These are phyloP conservation scores for Endothia cerciana DNA, from an alignment of 2,329 filamentous ascomycete genomes.

Conservation along the genomic window DNA sequence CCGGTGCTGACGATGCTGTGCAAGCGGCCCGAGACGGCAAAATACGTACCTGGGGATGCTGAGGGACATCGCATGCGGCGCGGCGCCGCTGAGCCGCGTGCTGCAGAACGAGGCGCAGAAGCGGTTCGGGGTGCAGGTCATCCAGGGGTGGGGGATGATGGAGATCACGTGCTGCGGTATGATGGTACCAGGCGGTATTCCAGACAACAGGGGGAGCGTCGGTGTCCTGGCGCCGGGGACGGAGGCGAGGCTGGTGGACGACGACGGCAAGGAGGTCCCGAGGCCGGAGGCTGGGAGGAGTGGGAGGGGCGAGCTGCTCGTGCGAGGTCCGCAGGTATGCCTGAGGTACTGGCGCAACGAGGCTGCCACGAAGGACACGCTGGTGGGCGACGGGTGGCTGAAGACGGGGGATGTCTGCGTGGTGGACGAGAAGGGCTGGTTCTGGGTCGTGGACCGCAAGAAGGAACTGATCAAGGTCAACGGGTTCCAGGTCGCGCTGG, in stretches of 20 bases:
- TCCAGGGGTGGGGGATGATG: conserved; percentile 66
- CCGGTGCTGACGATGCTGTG: conserved; percentile 62
- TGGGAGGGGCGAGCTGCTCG: conserved; percentile 56
- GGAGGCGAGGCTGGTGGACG: conserved; percentile 57
- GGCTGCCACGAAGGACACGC: conserved; percentile 54
- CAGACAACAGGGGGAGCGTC: conserved; percentile 50
- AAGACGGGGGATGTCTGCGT: conserved; percentile 53
- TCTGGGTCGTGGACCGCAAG: conserved; percentile 60
- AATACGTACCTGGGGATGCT: conserved; percentile 59
- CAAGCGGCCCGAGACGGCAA: conserved; percentile 57
- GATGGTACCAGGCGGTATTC: conserved; percentile 45
- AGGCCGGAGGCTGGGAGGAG: conserved; percentile 35
- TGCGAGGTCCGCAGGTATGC: conserved; percentile 60
- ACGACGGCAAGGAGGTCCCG: conserved; percentile 53
- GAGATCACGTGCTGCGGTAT: conserved; percentile 51
- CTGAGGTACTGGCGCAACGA: conserved; percentile 63
- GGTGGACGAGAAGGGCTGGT: conserved; percentile 44
- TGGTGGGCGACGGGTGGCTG: conserved; percentile 59
- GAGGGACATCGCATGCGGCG: conserved; percentile 52
- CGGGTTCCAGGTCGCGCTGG: conserved; percentile 18
- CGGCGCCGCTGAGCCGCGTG: conserved; percentile 53
- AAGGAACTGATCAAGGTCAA: conserved; percentile 39
- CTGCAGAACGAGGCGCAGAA: conserved; percentile 51
- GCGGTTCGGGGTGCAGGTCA: conserved; percentile 44
- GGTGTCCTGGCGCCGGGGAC: conserved; percentile 58